Evolutionary conservation across 352 stramenopile species (phyloP).

Genomic region (Pythium monospermum): DNA sequence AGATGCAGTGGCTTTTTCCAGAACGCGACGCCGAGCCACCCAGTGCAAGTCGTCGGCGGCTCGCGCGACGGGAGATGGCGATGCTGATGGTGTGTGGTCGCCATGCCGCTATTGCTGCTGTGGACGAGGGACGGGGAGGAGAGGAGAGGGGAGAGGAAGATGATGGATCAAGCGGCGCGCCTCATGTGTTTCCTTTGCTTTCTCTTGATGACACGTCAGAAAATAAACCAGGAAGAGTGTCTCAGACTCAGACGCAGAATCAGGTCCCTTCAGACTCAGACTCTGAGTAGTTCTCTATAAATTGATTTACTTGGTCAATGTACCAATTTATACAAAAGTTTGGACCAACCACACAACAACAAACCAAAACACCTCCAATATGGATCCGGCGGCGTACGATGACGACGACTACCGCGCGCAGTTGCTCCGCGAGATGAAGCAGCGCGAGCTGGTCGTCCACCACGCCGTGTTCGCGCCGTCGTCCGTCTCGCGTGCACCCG

Average conservation of each 20-base stretch:
- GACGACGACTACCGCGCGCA: slow-evolving; percentile 38
- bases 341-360: neutral
- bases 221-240: too few species aligned
- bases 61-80: neutral
- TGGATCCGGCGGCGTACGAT: slow-evolving; percentile 60
- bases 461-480: slow-evolving; percentile 45
- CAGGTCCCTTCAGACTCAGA: slow-evolving; percentile 2
- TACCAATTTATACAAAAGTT: neutral
- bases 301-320: neutral
- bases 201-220: too few species aligned
- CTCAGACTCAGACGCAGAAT: slow-evolving; percentile 8
- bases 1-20: slow-evolving; percentile 70
- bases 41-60: slow-evolving; percentile 9
- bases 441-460: slow-evolving; percentile 49
- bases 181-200: too few species aligned
- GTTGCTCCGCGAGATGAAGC: slow-evolving; percentile 51
- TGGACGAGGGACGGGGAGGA: too few species aligned
- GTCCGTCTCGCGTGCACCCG: slow-evolving; percentile 21
- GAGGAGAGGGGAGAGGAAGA: too few species aligned
- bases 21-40: slow-evolving; percentile 52
- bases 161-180: too few species aligned
- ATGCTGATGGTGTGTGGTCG: neutral
- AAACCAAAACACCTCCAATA: slow-evolving; percentile 9
- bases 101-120: neutral
- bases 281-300: neutral